Conservation (phyloP, 306 rosid species). For the Quercus berberidifolia region DNA sequence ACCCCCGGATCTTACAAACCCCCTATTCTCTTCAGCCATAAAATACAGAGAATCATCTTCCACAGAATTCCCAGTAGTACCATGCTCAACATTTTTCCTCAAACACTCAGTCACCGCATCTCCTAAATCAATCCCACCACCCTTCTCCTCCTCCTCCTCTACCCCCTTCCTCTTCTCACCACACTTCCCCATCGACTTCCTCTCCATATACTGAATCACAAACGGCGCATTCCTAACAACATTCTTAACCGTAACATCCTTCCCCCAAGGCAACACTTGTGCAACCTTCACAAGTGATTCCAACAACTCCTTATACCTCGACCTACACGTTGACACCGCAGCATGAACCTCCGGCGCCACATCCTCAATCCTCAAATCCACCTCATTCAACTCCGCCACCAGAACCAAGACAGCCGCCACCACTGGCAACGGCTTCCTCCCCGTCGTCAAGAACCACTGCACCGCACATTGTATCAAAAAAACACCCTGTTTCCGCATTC, state of each 20-base stretch:
- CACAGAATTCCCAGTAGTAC: conserved; percentile 6
- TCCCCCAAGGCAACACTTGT: conserved; percentile 82
- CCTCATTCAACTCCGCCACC: conserved; percentile 55
- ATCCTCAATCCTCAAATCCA: conserved; percentile 43
- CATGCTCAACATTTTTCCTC: conserved; percentile 27
- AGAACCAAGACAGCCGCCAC: conserved; percentile 70
- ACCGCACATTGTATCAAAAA: conserved; percentile 67
- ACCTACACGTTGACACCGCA: conserved; percentile 47
- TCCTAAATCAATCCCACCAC: conserved; percentile 40
- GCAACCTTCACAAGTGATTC: conserved; percentile 71
- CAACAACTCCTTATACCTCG: conserved; percentile 59
- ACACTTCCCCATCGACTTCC: conserved; percentile 51
- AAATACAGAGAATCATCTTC: conserved; percentile 39
- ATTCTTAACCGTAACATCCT: conserved; percentile 60
- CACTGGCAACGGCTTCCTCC: conserved; percentile 68
- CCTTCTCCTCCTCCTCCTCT: conserved; percentile 29
- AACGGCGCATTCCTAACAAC: conserved; percentile 53
- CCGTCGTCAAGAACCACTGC: conserved; percentile 74
- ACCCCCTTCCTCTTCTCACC: conserved; percentile 24
- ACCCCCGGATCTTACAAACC: background rate
- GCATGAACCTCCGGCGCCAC: conserved; percentile 59
- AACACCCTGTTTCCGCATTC: conserved; percentile 58
- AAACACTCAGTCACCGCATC: conserved; percentile 49
- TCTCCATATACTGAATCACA: conserved; percentile 74
- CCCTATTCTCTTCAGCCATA: conserved; percentile 10